phyloP scores from a whole-genome alignment of 441 rosid genomes.

The Eruca vesicaria region DNA sequence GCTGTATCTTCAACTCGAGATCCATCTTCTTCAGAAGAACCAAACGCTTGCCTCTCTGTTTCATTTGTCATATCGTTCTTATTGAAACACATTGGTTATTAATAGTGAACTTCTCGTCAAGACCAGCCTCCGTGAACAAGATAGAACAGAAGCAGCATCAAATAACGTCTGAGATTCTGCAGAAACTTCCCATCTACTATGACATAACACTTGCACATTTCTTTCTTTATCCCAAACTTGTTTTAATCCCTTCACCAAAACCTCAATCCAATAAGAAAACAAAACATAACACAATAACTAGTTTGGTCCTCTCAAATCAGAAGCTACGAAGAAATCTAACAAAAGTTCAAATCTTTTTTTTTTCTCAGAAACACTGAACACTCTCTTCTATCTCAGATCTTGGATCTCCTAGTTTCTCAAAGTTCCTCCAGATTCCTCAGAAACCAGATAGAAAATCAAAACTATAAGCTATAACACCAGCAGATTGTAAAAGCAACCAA shows the following conservation, averaged over 20 bases:
- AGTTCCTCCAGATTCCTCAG: conserved; percentile 3
- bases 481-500: neutral
- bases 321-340: neutral
- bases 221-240: conserved; percentile 20
- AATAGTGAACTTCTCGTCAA: conserved; percentile 24
- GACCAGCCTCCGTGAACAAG: conserved; percentile 42
- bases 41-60: conserved; percentile 39
- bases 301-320: neutral
- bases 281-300: neutral
- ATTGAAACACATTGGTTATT: conserved; percentile 36
- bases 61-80: conserved; percentile 45
- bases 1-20: conserved; percentile 38
- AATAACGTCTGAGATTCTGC: conserved; percentile 30
- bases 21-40: conserved; percentile 46
- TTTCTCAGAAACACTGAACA: neutral
- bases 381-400: conserved; percentile 11
- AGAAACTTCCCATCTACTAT: conserved; percentile 28
- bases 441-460: conserved; percentile 14
- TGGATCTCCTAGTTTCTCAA: neutral
- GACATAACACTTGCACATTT: conserved; percentile 27
- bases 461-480: conserved; percentile 10
- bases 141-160: conserved; percentile 36
- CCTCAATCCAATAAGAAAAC: neutral
- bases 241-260: conserved; percentile 24
- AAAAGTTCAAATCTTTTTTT: neutral